Evolutionary conservation across 2,329 filamentous ascomycete species (phyloP).

Genomic region (Fusarium sp.): DNA sequence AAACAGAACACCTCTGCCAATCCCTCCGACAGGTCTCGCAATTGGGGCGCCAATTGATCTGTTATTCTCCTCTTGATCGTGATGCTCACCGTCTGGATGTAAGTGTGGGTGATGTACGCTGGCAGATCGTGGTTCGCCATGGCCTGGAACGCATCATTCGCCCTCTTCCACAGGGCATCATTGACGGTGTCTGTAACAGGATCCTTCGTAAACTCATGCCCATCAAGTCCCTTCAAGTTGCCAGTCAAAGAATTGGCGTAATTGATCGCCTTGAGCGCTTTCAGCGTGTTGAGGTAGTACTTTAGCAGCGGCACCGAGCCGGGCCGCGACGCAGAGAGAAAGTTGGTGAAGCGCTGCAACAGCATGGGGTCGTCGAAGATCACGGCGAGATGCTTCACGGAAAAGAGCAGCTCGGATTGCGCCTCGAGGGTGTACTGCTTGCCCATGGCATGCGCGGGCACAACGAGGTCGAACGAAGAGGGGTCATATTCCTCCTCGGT

Average conservation of each 20-base stretch:
- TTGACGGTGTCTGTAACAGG: constrained; percentile 68
- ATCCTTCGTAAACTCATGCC: constrained; percentile 67
- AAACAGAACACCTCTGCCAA: constrained; percentile 83
- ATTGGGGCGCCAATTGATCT: constrained; percentile 72
- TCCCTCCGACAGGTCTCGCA: constrained; percentile 79
- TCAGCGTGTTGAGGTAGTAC: constrained; percentile 79
- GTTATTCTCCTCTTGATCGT: constrained; percentile 77
- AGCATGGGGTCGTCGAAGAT: constrained; percentile 75
- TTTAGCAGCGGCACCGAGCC: constrained; percentile 74
- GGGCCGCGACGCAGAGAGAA: constrained; percentile 71
- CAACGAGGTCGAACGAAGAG: constrained; percentile 43
- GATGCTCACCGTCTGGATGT: constrained; percentile 76
- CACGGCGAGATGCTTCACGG: constrained; percentile 71
- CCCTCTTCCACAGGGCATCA: constrained; percentile 70
- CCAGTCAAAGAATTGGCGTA: constrained; percentile 78
- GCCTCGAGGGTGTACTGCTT: constrained; percentile 69
- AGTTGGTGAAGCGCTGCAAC: constrained; percentile 75
- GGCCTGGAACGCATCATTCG: constrained; percentile 73
- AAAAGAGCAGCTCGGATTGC: constrained; percentile 76
- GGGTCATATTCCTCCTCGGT: constrained; percentile 45
- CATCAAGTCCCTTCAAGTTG: constrained; percentile 68
- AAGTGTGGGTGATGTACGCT: constrained; percentile 77
- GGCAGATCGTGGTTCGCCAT: constrained; percentile 77
- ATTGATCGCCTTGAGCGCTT: constrained; percentile 77
- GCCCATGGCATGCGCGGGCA: constrained; percentile 38